Percentiles rank a stretch among this genome's conserved stretches.
Conservation (phyloP, 257 asterid genomes). For the Lithospermum erythrorhizon region DNA sequence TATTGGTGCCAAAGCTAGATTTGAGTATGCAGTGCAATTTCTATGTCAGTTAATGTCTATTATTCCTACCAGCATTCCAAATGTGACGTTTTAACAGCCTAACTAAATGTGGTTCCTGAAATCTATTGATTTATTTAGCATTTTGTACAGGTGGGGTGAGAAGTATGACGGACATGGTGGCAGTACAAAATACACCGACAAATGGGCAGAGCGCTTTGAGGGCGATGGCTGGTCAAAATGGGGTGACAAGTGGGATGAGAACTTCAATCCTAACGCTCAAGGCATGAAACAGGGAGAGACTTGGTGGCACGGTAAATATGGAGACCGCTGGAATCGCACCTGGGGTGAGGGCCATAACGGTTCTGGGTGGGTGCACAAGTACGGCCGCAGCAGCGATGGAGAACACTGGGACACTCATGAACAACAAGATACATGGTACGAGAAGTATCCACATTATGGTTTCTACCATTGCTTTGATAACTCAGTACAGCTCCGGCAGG, state of each 20-base stretch:
- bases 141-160: conserved; percentile 82
- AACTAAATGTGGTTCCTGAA: too few relatives aligned
- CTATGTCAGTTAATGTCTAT: too few relatives aligned
- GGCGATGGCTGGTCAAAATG: conserved; percentile 91
- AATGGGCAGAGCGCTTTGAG: conserved; percentile 90
- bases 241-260: conserved; percentile 99
- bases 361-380: conserved; percentile 96
- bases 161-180: conserved; percentile 84
- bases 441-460: conserved; percentile 75
- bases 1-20: too few relatives aligned
- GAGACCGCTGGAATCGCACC: conserved; percentile 87
- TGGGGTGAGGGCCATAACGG: conserved; percentile 99
- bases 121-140: background rate
- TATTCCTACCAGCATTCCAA: background rate
- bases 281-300: conserved; percentile 95
- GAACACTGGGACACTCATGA: conserved; percentile 95
- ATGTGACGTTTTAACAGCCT: background rate
- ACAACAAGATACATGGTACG: conserved; percentile 82
- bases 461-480: conserved; percentile 89
- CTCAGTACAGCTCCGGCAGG: conserved; percentile 63
- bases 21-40: too few relatives aligned
- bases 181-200: conserved; percentile 80
- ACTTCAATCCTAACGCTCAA: conserved; percentile 31
- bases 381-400: conserved; percentile 91
- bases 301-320: conserved; percentile 87